Base-by-base conservation (phyloP, 495 filamentous ascomycete genomes). In the Geopyxis carbonaria region DNA sequence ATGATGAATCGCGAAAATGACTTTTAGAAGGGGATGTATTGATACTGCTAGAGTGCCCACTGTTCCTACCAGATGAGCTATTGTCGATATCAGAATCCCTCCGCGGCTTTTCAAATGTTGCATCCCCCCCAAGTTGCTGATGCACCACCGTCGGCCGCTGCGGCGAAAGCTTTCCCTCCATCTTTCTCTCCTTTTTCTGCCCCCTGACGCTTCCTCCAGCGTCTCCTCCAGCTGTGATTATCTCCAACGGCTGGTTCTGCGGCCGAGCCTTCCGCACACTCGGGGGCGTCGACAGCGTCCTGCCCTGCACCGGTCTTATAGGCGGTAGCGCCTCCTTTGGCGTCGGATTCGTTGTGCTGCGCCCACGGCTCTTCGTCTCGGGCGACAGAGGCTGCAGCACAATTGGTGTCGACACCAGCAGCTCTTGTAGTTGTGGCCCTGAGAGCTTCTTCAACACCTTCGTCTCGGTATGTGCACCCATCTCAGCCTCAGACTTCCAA, bases 211-310 rank as follows among this genome's bases (percentile, higher is more conserved):
- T 7, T 28, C 13, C 25, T 7, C 13, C 25, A 28, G 25, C 25
- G 25, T 24, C 13, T 7, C 36, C 29, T n/a, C 33, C 22, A 16
- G 42, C 40, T n/a, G 46, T 33, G 21, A 27, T 40, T 16, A 16
- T 37, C 13, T 24, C 24, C 10, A 29, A 39, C 16, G 31, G 22
- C 24, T n/a, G 23, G 18, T 45, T 42, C 27, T 27, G 11, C 39
- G 37, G n/a, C 32, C 34, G 22, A 14, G 35, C 30, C 14, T 51
- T 53, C 24, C 45, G 41, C 15, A 41, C 16, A 32, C 40, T 35
- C 36, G 36, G 28, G 42, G 45, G 8, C 41, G 44, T 40, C 28
- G 38, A 38, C 24, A 31, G 11, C 2, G 13, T 42, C 14, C 25
- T 29, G 6, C 9, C n/a, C 10, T 6, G 13, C 7, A 19, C 25